These are phyloP conservation scores for Ophiostoma perfectum DNA, from an alignment of 2,329 filamentous ascomycete genomes.

Conservation along the genomic window DNA sequence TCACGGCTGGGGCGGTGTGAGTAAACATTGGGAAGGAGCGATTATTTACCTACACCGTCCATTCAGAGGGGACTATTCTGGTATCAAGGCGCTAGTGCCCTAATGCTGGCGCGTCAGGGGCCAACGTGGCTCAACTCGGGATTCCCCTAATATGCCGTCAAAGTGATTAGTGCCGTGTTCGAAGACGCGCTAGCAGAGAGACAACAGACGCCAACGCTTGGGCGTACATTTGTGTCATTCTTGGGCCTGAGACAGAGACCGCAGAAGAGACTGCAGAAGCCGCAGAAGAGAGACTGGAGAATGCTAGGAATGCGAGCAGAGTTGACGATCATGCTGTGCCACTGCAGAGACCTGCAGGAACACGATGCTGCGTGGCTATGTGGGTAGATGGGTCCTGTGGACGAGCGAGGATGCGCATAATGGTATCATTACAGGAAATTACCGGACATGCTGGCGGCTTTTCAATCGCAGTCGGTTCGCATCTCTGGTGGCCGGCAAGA, in stretches of 20 bases:
- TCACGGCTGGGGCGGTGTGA: background rate
- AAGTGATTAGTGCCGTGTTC: background rate
- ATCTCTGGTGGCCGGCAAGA: background rate
- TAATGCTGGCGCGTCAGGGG: background rate
- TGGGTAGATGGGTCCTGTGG: background rate
- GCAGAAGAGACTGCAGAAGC: too few species aligned
- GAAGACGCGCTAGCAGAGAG: conserved; percentile 1
- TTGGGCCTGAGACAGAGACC: background rate
- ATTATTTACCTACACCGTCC: background rate
- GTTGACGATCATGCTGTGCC: background rate
- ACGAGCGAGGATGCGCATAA: background rate
- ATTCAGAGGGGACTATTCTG: background rate
- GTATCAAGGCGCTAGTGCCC: background rate
- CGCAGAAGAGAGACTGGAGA: background rate
- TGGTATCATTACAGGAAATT: conserved; percentile 1
- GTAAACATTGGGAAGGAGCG: conserved; percentile 10
- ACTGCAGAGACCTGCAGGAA: conserved; percentile 9
- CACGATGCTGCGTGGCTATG: background rate
- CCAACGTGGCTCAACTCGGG: conserved; percentile 9
- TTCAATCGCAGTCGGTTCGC: background rate
- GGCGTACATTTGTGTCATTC: background rate
- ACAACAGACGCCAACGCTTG: background rate
- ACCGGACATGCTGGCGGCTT: background rate
- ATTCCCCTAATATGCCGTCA: background rate
- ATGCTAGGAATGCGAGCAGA: background rate